phyloP scores from a whole-genome alignment of 2,329 filamentous ascomycete species.

The Cadophora luteo-olivacea region DNA sequence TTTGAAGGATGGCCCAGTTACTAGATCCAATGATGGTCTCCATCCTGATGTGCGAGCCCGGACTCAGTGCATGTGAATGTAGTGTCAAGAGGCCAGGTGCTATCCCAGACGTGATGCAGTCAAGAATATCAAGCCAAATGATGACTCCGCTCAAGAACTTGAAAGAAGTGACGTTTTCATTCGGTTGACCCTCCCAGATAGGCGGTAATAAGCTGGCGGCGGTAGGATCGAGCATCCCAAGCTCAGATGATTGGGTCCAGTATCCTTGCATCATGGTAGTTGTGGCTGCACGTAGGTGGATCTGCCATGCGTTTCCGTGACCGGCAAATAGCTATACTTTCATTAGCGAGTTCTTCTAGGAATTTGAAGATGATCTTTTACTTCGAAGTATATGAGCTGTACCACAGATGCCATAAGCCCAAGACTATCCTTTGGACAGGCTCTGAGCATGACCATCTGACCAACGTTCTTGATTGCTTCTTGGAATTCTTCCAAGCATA shows the following conservation, averaged over 20 bases:
- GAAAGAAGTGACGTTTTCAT: conserved; percentile 53
- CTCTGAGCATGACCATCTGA: conserved; percentile 12
- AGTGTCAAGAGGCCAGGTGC: conserved; percentile 42
- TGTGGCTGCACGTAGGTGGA: conserved; percentile 39
- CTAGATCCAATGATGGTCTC: conserved; percentile 60
- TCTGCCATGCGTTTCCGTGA: conserved; percentile 34
- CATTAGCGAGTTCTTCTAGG: conserved; percentile 45
- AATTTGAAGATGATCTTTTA: background rate
- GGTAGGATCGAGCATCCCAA: background rate
- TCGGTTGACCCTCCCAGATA: background rate
- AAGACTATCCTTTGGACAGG: conserved; percentile 35
- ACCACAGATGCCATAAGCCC: conserved; percentile 57
- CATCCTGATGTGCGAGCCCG: conserved; percentile 48
- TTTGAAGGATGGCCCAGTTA: conserved; percentile 62
- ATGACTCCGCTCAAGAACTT: conserved; percentile 56
- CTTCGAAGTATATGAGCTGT: conserved; percentile 61
- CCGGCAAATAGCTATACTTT: conserved; percentile 54
- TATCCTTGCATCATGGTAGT: conserved; percentile 29
- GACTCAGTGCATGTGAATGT: conserved; percentile 16
- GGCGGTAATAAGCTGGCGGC: background rate
- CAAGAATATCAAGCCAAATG: conserved; percentile 57
- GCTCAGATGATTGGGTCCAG: conserved; percentile 6
- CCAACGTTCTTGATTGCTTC: conserved; percentile 46
- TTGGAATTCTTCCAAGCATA: conserved; percentile 51
- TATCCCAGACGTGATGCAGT: conserved; percentile 52